phyloP scores from a whole-genome alignment of 1,139 yeast species.

The Protomyces inouyei region DNA sequence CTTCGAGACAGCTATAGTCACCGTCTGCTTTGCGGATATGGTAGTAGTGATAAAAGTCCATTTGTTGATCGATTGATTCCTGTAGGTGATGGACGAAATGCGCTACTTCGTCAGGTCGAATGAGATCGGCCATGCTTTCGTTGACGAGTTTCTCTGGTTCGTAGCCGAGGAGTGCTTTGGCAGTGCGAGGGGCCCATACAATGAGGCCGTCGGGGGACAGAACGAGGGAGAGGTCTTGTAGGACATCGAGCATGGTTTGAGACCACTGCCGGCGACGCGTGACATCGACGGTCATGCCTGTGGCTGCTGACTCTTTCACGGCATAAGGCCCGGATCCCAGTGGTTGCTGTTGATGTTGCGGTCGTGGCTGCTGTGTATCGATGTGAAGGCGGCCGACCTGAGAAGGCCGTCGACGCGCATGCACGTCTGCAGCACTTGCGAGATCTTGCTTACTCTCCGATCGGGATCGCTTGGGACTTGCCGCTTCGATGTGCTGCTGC shows the following conservation, averaged over 20 bases:
- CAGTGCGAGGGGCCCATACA: conserved; percentile 33
- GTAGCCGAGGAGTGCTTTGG: conserved; percentile 32
- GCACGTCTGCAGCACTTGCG: background rate
- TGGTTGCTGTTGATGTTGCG: background rate
- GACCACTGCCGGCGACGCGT: background rate
- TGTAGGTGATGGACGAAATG: conserved; percentile 31
- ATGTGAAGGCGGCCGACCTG: background rate
- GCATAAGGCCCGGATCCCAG: background rate
- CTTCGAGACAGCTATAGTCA: conserved; percentile 24
- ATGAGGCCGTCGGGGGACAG: conserved; percentile 34
- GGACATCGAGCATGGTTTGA: conserved; percentile 10
- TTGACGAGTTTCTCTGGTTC: conserved; percentile 31
- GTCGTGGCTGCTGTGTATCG: background rate
- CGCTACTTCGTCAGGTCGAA: conserved; percentile 36
- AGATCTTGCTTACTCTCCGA: background rate
- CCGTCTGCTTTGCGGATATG: conserved; percentile 26
- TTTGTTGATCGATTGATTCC: conserved; percentile 4
- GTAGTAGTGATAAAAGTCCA: conserved; percentile 14
- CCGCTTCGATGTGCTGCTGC: background rate
- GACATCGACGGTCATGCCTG: background rate
- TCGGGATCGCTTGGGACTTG: background rate
- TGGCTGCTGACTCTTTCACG: background rate
- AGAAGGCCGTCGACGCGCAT: background rate
- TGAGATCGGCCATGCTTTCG: conserved; percentile 32
- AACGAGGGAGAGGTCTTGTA: conserved; percentile 29